Evolutionary conservation across 306 rosid genomes (phyloP).

Genomic region (Ormosia semicastrata): DNA sequence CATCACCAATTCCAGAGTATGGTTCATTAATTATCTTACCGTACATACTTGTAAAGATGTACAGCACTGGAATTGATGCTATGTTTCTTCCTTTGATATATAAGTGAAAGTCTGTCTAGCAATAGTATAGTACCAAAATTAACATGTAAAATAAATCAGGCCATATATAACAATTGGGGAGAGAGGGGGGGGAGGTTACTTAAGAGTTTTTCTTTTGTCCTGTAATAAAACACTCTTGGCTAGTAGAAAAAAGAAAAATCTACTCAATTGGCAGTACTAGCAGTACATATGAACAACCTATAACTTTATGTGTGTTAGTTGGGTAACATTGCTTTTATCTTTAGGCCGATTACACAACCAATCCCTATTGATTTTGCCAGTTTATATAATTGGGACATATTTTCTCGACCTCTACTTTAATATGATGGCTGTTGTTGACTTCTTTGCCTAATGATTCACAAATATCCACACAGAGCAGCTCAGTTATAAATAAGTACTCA

Average conservation of each 20-base stretch:
- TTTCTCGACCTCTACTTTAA: slow-evolving; percentile 34
- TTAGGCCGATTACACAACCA: slow-evolving; percentile 28
- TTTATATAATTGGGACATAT: slow-evolving; percentile 36
- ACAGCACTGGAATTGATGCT: not conserved
- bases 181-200: too few relatives aligned
- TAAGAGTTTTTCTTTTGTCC: not conserved
- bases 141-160: not conserved
- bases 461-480: slow-evolving; percentile 5
- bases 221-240: not conserved
- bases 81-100: not conserved
- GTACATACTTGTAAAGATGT: not conserved
- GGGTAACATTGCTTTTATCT: slow-evolving; percentile 29
- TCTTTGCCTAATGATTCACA: slow-evolving; percentile 10
- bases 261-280: slow-evolving; percentile 24
- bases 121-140: not conserved
- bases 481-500: too few relatives aligned
- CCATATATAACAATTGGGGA: too few relatives aligned
- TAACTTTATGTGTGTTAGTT: slow-evolving; percentile 29
- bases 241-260: slow-evolving; percentile 24
- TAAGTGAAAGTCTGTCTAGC: not conserved
- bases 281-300: not conserved
- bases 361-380: slow-evolving; percentile 17
- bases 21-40: not conserved
- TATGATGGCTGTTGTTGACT: slow-evolving; percentile 43
- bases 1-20: too few relatives aligned